Conservation (phyloP, 768 basidiomycete species). For the Hemileccinum impolitum region DNA sequence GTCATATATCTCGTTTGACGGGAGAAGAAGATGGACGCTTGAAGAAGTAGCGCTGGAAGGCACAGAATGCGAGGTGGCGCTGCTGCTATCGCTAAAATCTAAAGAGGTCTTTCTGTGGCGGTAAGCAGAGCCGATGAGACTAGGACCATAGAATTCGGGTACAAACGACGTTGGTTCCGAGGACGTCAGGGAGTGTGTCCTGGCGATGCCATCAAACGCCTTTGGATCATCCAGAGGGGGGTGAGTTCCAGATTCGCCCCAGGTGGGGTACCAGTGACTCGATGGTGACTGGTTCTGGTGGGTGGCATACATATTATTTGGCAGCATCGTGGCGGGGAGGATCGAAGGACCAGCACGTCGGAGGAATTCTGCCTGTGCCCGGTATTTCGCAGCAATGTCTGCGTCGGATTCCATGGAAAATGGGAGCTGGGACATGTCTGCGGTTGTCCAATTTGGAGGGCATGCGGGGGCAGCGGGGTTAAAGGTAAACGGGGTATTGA, state of each 20-base stretch:
- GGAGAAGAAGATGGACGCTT: slow-evolving; percentile 46
- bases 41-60: slow-evolving; percentile 57
- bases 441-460: slow-evolving; percentile 12
- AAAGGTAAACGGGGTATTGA: slow-evolving; percentile 32
- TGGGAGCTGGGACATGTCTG: slow-evolving; percentile 22
- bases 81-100: slow-evolving; percentile 44
- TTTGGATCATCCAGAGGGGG: slow-evolving; percentile 29
- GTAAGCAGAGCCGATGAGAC: slow-evolving; percentile 23
- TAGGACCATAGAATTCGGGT: slow-evolving; percentile 17
- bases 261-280: slow-evolving; percentile 22
- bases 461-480: slow-evolving; percentile 20
- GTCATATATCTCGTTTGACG: slow-evolving; percentile 27
- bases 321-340: slow-evolving; percentile 6
- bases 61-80: slow-evolving; percentile 40
- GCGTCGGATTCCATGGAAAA: slow-evolving; percentile 21
- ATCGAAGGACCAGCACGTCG: slow-evolving; percentile 29
- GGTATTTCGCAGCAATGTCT: slow-evolving; percentile 48
- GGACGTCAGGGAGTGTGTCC: slow-evolving; percentile 18
- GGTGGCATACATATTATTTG: slow-evolving; percentile 12
- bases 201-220: slow-evolving; percentile 17
- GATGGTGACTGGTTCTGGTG: slow-evolving; percentile 18
- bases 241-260: slow-evolving; percentile 26
- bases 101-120: slow-evolving; percentile 33
- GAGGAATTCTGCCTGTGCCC: slow-evolving; percentile 43
- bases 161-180: slow-evolving; percentile 23